Percentiles rank a stretch among this genome's conserved stretches.
Evolutionary conservation across 129 eudicot species (phyloP).

Genomic region (Cynara cardunculus): DNA sequence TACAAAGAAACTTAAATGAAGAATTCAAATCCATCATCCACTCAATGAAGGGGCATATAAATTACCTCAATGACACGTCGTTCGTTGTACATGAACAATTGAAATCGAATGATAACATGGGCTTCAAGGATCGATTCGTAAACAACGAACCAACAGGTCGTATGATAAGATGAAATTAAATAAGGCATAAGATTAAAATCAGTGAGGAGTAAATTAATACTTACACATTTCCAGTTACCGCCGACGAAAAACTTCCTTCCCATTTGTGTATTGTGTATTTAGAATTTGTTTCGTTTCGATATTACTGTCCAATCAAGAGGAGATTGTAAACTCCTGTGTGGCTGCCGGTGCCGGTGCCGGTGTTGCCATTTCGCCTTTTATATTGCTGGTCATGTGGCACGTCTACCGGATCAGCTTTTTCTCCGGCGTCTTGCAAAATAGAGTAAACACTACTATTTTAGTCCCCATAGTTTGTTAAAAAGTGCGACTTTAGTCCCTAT

Average conservation of each 20-base stretch:
- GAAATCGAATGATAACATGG: background rate
- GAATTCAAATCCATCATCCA: too few species aligned
- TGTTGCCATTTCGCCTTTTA: background rate
- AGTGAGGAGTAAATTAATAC: background rate
- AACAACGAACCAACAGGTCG: background rate
- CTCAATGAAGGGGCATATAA: background rate
- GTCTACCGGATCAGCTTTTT: background rate
- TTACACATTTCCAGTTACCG: slow-evolving; percentile 79
- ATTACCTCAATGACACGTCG: too few species aligned
- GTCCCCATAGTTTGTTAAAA: background rate
- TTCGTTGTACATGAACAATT: too few species aligned
- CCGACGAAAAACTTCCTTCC: slow-evolving; percentile 61
- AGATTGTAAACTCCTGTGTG: background rate
- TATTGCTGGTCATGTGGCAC: background rate
- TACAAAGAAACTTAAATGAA: too few species aligned
- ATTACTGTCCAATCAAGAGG: background rate
- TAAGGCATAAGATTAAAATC: background rate
- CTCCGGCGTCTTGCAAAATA: background rate
- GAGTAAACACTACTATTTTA: background rate
- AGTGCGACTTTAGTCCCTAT: background rate
- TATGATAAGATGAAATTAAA: background rate
- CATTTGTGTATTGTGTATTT: slow-evolving; percentile 21
- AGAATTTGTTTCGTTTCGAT: background rate
- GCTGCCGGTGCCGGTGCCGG: background rate
- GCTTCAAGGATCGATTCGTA: background rate